These are phyloP conservation scores for Cyberlindnera veronae DNA, from an alignment of 805 yeast genomes.

Conservation along the genomic window DNA sequence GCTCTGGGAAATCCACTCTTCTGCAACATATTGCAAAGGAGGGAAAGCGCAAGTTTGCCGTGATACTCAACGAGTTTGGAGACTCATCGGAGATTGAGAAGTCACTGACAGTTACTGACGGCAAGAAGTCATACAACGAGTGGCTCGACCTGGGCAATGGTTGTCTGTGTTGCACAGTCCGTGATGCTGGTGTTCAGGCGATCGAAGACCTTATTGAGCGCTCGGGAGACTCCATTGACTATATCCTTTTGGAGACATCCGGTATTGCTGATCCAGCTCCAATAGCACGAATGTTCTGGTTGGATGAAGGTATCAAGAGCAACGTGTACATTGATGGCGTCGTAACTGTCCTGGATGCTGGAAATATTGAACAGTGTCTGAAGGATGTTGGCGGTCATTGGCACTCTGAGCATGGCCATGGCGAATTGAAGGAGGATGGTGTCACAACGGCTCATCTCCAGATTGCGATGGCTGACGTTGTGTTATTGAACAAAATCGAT, in stretches of 20 bases:
- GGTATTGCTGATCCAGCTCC: constrained; percentile 99
- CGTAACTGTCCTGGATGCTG: constrained; percentile 78
- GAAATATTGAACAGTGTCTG: constrained; percentile 60
- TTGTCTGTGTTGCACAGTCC: constrained; percentile 93
- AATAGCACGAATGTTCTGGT: constrained; percentile 96
- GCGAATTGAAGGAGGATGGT: constrained; percentile 40
- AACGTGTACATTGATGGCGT: constrained; percentile 89
- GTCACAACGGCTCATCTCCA: constrained; percentile 85
- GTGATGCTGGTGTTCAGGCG: constrained; percentile 92
- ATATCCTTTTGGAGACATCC: constrained; percentile 89
- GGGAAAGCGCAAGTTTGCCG: constrained; percentile 76
- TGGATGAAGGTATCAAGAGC: constrained; percentile 83
- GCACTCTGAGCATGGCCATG: constrained; percentile 46
- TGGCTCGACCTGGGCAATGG: constrained; percentile 98
- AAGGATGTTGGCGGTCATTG: constrained; percentile 73
- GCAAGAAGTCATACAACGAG: constrained; percentile 64
- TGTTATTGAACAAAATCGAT: constrained; percentile 79
- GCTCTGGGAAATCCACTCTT: constrained; percentile 90
- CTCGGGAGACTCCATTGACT: constrained; percentile 73
- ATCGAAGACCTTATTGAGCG: constrained; percentile 80
- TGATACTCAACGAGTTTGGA: constrained; percentile 89
- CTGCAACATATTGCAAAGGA: constrained; percentile 68
- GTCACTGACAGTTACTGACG: constrained; percentile 64
- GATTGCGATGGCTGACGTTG: constrained; percentile 82
- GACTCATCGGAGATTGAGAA: constrained; percentile 88